Base-by-base conservation (phyloP, 148 eudicot species). In the Amaranthus palmeri region DNA sequence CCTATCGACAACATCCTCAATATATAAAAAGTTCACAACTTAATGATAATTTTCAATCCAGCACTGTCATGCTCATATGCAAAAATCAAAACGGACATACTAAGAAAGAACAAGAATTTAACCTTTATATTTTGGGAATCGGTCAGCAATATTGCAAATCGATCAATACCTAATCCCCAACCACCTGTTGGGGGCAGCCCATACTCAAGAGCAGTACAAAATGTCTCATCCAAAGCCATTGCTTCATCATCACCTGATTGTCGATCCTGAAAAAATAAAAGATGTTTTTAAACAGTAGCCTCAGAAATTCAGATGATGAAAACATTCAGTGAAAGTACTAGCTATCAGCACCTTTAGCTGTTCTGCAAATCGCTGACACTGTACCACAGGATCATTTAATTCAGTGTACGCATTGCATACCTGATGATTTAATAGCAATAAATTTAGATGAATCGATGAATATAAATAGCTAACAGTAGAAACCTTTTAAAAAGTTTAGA, bases 221-320 rank as follows among this genome's bases (percentile, higher is more conserved):
- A 93, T 9, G 98, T 85, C 77, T 92, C 96, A 78, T 90, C 96
- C 79, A 88, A 77, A 61, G 88, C 93, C 97, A 92, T 92, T 18
- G 96, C 98, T 85, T 92, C 98, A 63, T 93, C 92, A 80, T 93
- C 98, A 10, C 96, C 96, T 10, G 91, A 88, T 75, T 84, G 90
- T n/a, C 96, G 88, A 77, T 90, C 93, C 96, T 90, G 85, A 67
- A 83, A 81, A 25, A 57, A 8, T 46, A 65, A 10, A 10, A 10
- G 13, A 13, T 8, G 0, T 3, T 45, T 56, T 18, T 3, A 72
- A 45, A 18, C 15, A 47, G 52, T 53, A 64, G 49, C 14, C n/a
- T n/a, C n/a, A n/a, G n/a, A n/a, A n/a, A n/a, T n/a, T n/a, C n/a
- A 43, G 9, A 15, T 48, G 25, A 10, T 36, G 43, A 13, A 3